Conservation (phyloP, 257 asterid species). For the Penstemon eatonii region DNA sequence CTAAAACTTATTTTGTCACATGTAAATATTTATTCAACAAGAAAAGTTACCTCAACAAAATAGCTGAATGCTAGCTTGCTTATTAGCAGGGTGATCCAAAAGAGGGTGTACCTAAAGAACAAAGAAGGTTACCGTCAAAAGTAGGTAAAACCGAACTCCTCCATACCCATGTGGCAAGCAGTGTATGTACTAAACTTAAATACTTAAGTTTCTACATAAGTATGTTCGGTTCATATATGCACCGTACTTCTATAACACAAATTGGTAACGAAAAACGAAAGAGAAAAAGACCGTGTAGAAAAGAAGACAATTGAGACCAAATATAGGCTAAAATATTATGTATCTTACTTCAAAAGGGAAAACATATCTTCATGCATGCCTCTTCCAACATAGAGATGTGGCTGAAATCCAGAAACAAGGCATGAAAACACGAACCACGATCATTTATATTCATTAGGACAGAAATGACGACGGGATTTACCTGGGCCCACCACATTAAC, state of each 20-base stretch:
- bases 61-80: constrained; percentile 98
- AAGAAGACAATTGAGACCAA: not conserved
- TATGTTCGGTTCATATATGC: not conserved
- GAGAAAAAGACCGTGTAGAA: not conserved
- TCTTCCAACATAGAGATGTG: constrained; percentile 93
- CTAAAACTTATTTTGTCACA: no score
- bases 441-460: constrained; percentile 1
- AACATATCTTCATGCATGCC: constrained; percentile 98
- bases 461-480: constrained; percentile 30
- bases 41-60: constrained; percentile 81
- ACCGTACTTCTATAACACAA: constrained; percentile 10
- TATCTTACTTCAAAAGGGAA: constrained; percentile 86
- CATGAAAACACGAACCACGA: constrained; percentile 29
- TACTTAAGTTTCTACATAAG: constrained; percentile 6
- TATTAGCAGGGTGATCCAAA: constrained; percentile 87
- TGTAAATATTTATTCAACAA: constrained; percentile 3
- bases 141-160: constrained; percentile 4
- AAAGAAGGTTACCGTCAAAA: constrained; percentile 21
- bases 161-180: constrained; percentile 11
- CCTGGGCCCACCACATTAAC: constrained; percentile 99
- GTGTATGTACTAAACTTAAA: not conserved
- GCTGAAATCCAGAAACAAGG: constrained; percentile 49
- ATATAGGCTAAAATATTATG: constrained; percentile 21
- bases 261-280: constrained; percentile 17
- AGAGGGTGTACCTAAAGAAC: constrained; percentile 75